Evolutionary conservation across 805 yeast species (phyloP), one percentile per base, ranked within the genome.

Genomic region (Isabelozyma pseudorhagii): DNA sequence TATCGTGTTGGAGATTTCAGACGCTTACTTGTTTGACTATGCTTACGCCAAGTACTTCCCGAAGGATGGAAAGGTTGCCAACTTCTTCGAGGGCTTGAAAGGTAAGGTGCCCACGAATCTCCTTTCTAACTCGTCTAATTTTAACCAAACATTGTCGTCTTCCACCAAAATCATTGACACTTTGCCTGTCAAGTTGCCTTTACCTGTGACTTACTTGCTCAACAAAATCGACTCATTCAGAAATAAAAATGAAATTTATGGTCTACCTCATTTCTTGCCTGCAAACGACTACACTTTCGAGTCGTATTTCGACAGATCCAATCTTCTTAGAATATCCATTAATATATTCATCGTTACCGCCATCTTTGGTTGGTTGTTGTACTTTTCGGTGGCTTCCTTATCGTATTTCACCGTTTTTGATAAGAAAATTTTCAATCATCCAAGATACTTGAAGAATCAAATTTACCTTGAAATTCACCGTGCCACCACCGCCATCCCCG

Each of bases 391-490:
- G 46, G 98, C 98, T 3, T 75, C 84, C 13, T 59, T 87, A n/a
- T 84, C 96, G 9, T 94, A 88, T 66, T 57, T 76, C 38, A 82
- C 86, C 57, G 83, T 94, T 21, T 94, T 89, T 65, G 97, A 94
- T 69, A 87, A 85, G 64, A 84, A 84, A 48, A 89, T 90, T 51
- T 90, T 93, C 79, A 89, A 93, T 71, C 99, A 94, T 68, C 99
- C 99, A 51, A 81, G 97, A 67, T 93, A 89, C 69, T 79, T 94
- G 69, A 94, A 94, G 67, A 93, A 94, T 72, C 99, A 94, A 74
- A 83, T 94, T 81, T 71, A 80, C 5, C 72, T 89, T 63, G 99
- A 94, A 67, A 87, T 93, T 54, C 71, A 78, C 54, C 85, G 84
- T 63, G 97, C 97, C 0, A 55, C 81, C 52, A 69, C 86, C 15